Evolutionary conservation across 75 land plant species (phyloP).

Genomic region (Cryptomeria japonica): DNA sequence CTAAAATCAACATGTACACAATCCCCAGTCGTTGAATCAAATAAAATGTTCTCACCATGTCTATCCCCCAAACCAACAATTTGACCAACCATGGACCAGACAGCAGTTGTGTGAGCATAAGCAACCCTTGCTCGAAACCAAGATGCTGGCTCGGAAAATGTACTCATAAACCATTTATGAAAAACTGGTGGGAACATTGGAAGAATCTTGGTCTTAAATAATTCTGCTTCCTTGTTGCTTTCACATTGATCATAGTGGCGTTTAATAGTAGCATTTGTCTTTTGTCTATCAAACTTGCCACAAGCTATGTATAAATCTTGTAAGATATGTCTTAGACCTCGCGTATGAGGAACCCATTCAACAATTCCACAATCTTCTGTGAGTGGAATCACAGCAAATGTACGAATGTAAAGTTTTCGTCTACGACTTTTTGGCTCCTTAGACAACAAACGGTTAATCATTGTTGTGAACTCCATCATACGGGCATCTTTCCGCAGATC

Average conservation of each 20-base stretch:
- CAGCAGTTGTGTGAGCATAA: conserved; percentile 97
- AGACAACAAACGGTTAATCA: conserved; percentile 91
- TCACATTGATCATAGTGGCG: conserved; percentile 82
- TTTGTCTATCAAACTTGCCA: conserved; percentile 96
- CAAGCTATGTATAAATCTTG: conserved; percentile 86
- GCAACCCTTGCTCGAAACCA: conserved; percentile 97
- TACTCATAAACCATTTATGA: conserved; percentile 93
- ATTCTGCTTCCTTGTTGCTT: conserved; percentile 71
- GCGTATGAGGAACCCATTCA: conserved; percentile 99
- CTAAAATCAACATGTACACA: conserved; percentile 99
- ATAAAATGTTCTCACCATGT: conserved; percentile 98
- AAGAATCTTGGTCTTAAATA: conserved; percentile 77
- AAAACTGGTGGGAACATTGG: conserved; percentile 98
- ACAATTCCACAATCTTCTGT: conserved; percentile 99
- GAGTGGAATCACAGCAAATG: conserved; percentile 96
- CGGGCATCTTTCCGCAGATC: conserved; percentile 99
- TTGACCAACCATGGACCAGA: conserved; percentile 99
- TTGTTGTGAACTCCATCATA: conserved; percentile 99
- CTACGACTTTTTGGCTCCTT: conserved; percentile 96
- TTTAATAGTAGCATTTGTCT: conserved; percentile 88
- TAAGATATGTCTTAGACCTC: conserved; percentile 97
- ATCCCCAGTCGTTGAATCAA: conserved; percentile 98
- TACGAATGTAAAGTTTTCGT: conserved; percentile 95
- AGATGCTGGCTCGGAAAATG: conserved; percentile 97
- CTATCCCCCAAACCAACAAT: conserved; percentile 98